Evolutionary conservation across 371 early-diverging fungal genomes (phyloP).

Genomic region (Mortierella sp.): DNA sequence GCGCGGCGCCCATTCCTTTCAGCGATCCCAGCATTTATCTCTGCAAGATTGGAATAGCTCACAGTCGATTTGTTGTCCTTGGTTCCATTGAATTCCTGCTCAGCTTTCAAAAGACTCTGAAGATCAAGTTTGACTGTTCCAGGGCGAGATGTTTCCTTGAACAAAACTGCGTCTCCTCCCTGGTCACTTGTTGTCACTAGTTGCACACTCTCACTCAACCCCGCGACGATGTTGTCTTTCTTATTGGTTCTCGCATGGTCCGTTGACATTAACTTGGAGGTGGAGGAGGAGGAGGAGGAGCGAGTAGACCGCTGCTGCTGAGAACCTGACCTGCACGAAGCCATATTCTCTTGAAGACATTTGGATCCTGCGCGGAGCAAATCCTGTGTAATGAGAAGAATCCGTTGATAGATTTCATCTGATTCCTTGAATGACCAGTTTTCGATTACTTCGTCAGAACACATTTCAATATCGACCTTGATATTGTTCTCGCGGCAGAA

Average conservation of each 20-base stretch:
- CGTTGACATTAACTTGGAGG: not conserved
- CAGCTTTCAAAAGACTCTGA: constrained; percentile 26
- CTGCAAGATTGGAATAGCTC: constrained; percentile 14
- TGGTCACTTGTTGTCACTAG: constrained; percentile 13
- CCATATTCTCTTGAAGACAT: constrained; percentile 29
- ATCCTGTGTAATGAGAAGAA: constrained; percentile 45
- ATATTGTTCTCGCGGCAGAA: constrained; percentile 50
- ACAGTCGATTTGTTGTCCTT: constrained; percentile 15
- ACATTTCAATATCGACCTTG: constrained; percentile 47
- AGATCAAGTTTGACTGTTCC: constrained; percentile 24
- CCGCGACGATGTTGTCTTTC: constrained; percentile 8
- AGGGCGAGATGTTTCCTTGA: constrained; percentile 42
- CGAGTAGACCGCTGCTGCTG: constrained; percentile 20
- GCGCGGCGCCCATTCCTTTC: constrained; percentile 21
- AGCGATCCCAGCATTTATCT: constrained; percentile 13
- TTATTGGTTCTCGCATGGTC: not conserved
- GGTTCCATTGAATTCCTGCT: constrained; percentile 18
- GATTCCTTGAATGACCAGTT: constrained; percentile 56
- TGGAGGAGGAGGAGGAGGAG: constrained; percentile 5
- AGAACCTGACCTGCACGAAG: constrained; percentile 14
- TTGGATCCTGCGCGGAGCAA: constrained; percentile 41
- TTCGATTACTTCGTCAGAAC: constrained; percentile 43
- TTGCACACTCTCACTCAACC: constrained; percentile 19
- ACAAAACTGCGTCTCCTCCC: constrained; percentile 8
- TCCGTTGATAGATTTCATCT: constrained; percentile 47